Base-by-base conservation (phyloP, 129 eudicot genomes). In the Tanacetum coccineum region DNA sequence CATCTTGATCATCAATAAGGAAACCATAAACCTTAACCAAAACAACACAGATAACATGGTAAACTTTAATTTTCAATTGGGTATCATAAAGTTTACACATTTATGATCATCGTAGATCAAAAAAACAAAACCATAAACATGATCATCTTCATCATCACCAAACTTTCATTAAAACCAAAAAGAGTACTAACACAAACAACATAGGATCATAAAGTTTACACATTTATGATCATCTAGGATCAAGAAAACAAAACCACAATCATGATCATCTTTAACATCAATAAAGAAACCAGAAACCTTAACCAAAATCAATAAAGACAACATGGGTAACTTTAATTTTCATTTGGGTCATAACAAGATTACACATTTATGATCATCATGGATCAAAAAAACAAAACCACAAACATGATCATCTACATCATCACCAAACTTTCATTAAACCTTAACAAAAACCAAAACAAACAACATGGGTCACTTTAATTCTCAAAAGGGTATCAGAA, bases 351-450 rank as follows among this genome's bases (percentile, higher is more conserved):
- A 44, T 3, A 71, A 49, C 61, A 61, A 62, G 55, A 47, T 74
- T 69, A 64, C 72, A 84, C 95, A 87, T 83, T 87, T 52, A 32
- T 76, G 76, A 84, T 76, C 25, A 68, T 76, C 74, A 68, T 28
- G 58, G 66, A 90, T 84, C 92, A 76, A 64, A 18, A 60, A 78
- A 73, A 39, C 64, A 76, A 59, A 76, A 70, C 26, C 4, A 22
- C 68, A 72, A 74, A 81, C 88, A 83, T 81, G 83, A 30, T 30
- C 39, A 30, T 30, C 39, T 22, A 0, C 25, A 22, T 22, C 25
- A 22, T 22, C n/a, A 22, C 25, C 25, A 22, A 22, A 22, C 25
- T 22, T 30, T 4, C 36, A 30, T 13, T n/a, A 4, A 57, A 25
- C 13, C 0, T 40, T 10, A n/a, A 62, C 9, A 42, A 45, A 61